Conservation (phyloP, 1,139 yeast genomes). For the Geotrichum citri-aurantii region DNA sequence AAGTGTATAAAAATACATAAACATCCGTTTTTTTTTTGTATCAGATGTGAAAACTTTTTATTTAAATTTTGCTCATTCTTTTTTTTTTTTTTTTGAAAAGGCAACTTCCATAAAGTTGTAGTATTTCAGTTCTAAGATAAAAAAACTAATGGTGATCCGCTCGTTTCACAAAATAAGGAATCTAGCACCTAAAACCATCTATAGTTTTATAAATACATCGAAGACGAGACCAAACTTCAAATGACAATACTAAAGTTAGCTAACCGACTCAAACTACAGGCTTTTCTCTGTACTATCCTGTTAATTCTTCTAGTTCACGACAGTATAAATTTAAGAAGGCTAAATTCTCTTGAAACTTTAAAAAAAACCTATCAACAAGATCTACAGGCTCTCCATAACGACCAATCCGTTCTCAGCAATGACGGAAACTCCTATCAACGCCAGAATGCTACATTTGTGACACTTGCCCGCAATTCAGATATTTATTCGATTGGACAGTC, state of each 20-base stretch:
- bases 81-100: neutral
- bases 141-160: too few species aligned
- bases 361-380: neutral
- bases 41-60: neutral
- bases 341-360: neutral
- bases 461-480: slow-evolving; percentile 70
- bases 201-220: too few species aligned
- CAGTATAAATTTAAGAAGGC: neutral
- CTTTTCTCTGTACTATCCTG: neutral
- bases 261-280: neutral
- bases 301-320: neutral
- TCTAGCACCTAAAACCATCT: neutral
- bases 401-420: neutral
- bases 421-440: neutral
- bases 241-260: neutral
- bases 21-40: too few species aligned
- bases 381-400: neutral
- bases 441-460: slow-evolving; percentile 62
- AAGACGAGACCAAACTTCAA: neutral
- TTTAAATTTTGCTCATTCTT: neutral
- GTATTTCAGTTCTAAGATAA: too few species aligned
- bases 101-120: too few species aligned
- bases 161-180: too few species aligned
- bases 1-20: too few species aligned
- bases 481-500: slow-evolving; percentile 52